Conservation (phyloP, 129 eudicot species). For the sunflower (Helianthus annuus) region DNA sequence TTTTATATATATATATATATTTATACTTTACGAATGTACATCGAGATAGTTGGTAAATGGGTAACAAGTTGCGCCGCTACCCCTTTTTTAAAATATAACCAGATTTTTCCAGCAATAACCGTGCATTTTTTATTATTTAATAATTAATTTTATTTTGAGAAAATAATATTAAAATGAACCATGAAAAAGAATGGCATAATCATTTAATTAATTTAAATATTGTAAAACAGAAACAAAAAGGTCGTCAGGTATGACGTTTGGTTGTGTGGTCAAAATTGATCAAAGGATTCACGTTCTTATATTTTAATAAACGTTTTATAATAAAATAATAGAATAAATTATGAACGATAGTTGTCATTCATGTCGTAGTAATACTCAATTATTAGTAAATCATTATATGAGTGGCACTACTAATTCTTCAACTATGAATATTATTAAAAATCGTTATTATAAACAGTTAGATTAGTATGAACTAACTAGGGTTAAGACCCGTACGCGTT, state of each 20-base stretch:
- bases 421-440: too few relatives aligned
- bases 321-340: slow-evolving; percentile 9
- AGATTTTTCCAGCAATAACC: neutral
- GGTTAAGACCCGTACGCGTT: too few relatives aligned
- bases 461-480: too few relatives aligned
- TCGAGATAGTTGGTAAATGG: too few relatives aligned
- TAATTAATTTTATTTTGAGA: neutral
- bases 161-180: slow-evolving; percentile 11
- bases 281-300: slow-evolving; percentile 15
- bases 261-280: slow-evolving; percentile 22
- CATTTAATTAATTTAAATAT: neutral
- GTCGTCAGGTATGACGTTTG: slow-evolving; percentile 37
- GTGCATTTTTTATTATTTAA: neutral
- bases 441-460: too few relatives aligned
- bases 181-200: slow-evolving; percentile 9
- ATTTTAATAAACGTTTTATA: slow-evolving; percentile 9
- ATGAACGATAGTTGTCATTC: slow-evolving; percentile 20
- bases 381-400: slow-evolving; percentile 8
- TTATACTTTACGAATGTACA: too few relatives aligned
- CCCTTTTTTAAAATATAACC: too few relatives aligned
- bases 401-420: too few relatives aligned
- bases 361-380: slow-evolving; percentile 15
- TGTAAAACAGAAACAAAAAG: slow-evolving; percentile 15
- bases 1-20: too few relatives aligned
- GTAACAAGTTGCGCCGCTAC: too few relatives aligned